Base-by-base conservation (phyloP, 1,139 yeast species). In the Yamadazyma triangularis region DNA sequence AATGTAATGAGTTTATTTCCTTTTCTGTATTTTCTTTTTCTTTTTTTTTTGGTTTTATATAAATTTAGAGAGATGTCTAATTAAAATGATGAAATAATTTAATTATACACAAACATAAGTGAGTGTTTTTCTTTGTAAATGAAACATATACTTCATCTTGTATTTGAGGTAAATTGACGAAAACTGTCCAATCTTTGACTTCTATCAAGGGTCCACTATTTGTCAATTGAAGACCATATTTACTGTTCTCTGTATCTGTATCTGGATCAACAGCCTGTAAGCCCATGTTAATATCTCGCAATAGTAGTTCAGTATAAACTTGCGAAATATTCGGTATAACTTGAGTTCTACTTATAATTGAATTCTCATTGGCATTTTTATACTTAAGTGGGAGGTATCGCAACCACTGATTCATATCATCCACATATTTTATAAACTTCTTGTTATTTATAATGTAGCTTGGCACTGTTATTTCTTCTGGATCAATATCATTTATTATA, bases 321-420 rank as follows among this genome's bases (percentile, higher is more conserved):
- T 26, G 22, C n/a, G 21, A 21, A n/a, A 39, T 21, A 15, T 29
- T 28, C 5, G 29, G 22, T 6, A 25, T n/a, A 2, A 26, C 11
- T 4, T 13, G 15, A 10, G 30, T 23, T 3, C 14, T 21, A 12
- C 27, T 22, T 8, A 33, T 12, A 4, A 28, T 24, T 3, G 11
- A 11, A 9, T 14, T 24, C 4, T 29, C 25, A 23, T 31, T 40
- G 12, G 31, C 28, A 22, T 32, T 40, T 23, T 35, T 36, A 15
- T 34, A 41, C 25, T 40, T 41, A 11, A 33, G 8, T 8, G 48
- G 29, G 9, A 39, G 15, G 27, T 41, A 42, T 24, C 34, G 28
- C 13, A 24, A 27, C 44, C 44, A 38, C 18, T 24, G 21, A 5
- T 33, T 24, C 14, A 15, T 31, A 5, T 15, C 14, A 4, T 32